These are phyloP conservation scores for Nicotiana obtusifolia DNA, from an alignment of 257 asterid species.

Conservation along the genomic window DNA sequence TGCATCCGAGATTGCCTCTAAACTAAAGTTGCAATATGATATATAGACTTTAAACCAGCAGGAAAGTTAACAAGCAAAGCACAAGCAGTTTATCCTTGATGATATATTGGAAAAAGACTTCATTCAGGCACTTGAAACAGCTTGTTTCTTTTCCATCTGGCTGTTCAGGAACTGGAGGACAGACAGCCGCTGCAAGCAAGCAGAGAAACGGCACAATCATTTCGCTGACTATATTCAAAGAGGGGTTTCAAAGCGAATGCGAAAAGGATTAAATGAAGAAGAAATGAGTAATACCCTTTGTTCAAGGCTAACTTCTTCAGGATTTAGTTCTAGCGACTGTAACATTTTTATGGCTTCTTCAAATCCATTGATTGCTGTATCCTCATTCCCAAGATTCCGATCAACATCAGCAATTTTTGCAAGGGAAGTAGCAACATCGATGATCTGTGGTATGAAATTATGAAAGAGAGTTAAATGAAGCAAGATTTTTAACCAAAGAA, in stretches of 20 bases:
- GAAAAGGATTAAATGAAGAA: background rate
- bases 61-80: background rate
- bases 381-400: conserved; percentile 71
- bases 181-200: conserved; percentile 60
- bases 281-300: conserved; percentile 47
- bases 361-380: conserved; percentile 53
- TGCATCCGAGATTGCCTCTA: too few species aligned
- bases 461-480: background rate
- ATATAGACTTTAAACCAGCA: background rate
- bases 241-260: background rate
- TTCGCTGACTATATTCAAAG: background rate
- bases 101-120: background rate
- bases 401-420: conserved; percentile 94
- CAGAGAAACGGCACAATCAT: background rate
- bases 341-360: conserved; percentile 67
- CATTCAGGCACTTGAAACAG: conserved; percentile 5
- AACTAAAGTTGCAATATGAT: too few species aligned
- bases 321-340: conserved; percentile 43
- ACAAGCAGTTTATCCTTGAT: background rate
- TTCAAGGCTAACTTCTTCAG: conserved; percentile 55
- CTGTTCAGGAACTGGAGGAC: conserved; percentile 61
- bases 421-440: conserved; percentile 71
- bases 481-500: background rate
- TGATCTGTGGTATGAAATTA: conserved; percentile 35
- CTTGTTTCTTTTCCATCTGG: conserved; percentile 41